Base-by-base conservation (phyloP, 2,329 filamentous ascomycete species). In the Diaporthe ilicicola region DNA sequence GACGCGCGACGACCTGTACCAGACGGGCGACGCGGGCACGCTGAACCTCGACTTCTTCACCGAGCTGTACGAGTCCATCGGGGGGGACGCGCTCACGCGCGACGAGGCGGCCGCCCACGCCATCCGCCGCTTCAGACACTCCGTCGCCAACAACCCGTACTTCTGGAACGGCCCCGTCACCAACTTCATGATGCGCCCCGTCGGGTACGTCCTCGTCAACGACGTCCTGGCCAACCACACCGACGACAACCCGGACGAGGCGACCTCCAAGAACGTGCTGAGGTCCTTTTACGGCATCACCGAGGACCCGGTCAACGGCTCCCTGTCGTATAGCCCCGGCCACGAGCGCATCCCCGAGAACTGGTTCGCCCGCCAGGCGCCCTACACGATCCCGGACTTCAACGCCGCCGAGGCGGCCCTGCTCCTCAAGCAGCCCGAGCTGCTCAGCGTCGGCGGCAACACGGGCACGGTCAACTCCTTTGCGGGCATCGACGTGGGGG, bases 51-150 rank as follows among this genome's bases (percentile, higher is more conserved):
- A 71, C 3, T 72, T 76, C 54, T 77, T 78, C 70, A 64, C 75
- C n/a, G 67, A 70, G 17, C 66, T 78, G 12, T 77, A 75, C 56
- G 70, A 73, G 56, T 61, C 55, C 39, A 61, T 61, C 39, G 56
- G 32, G 56, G 39, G 56, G 0, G 27, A 61, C 2, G 55, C 24
- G 0, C 37, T 61, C 55, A 61, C 55, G 22, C 64, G 73, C 32
- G 70, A 74, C 46, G 51, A 70, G 42, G 69, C 87, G 46, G 84
- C 78, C 10, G 75, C 81, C 37, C 83, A 84, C 48, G 82, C 84
- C 22, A 80, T 81, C 19, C 84, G 86, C 7, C 86, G 84, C 74
- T 74, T 85, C 19, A 78, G 88, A 73, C 55, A 61, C 55, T 78
- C 77, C 13, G 73, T 80, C 34, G 66, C 71, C 24, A 77, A 74